Evolutionary conservation across 495 filamentous ascomycete genomes (phyloP).

Genomic region (Penicillium verhagenii): DNA sequence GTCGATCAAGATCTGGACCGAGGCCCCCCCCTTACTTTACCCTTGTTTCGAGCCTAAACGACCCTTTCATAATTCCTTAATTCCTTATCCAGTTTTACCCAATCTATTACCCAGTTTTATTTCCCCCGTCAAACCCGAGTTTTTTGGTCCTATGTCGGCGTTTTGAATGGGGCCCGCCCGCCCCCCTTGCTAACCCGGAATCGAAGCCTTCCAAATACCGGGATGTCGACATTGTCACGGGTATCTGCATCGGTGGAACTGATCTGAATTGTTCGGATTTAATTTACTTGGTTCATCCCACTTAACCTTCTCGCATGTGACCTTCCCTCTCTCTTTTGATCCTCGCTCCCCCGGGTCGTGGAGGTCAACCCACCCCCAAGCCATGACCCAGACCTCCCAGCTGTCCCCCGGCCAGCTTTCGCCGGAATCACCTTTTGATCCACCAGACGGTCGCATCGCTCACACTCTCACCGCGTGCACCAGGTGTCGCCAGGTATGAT

Average conservation of each 20-base stretch:
- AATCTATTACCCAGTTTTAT: background rate
- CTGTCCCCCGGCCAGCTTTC: slow-evolving; percentile 20
- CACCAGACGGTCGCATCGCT: slow-evolving; percentile 56
- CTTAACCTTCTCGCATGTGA: slow-evolving; percentile 22
- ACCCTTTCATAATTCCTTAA: too few species aligned
- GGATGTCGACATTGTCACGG: slow-evolving; percentile 25
- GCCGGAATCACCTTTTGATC: slow-evolving; percentile 26
- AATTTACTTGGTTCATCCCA: background rate
- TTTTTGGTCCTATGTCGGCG: background rate
- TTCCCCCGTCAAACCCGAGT: background rate
- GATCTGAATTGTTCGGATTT: slow-evolving; percentile 3
- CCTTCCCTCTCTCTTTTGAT: slow-evolving; percentile 5
- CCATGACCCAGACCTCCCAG: slow-evolving; percentile 24
- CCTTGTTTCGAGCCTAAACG: slow-evolving; percentile 1
- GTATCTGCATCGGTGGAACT: slow-evolving; percentile 11
- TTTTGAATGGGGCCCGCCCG: slow-evolving; percentile 9
- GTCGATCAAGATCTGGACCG: slow-evolving; percentile 29
- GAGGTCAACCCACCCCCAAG: background rate
- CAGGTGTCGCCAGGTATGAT: slow-evolving; percentile 76
- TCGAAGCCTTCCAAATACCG: background rate
- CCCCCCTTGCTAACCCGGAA: slow-evolving; percentile 3
- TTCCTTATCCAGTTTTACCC: background rate
- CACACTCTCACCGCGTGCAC: slow-evolving; percentile 88
- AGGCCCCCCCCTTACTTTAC: slow-evolving; percentile 13
- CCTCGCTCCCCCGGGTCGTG: slow-evolving; percentile 1